Conservation (phyloP, 2,329 filamentous ascomycete species). For the Pseudogymnoascus sp. region DNA sequence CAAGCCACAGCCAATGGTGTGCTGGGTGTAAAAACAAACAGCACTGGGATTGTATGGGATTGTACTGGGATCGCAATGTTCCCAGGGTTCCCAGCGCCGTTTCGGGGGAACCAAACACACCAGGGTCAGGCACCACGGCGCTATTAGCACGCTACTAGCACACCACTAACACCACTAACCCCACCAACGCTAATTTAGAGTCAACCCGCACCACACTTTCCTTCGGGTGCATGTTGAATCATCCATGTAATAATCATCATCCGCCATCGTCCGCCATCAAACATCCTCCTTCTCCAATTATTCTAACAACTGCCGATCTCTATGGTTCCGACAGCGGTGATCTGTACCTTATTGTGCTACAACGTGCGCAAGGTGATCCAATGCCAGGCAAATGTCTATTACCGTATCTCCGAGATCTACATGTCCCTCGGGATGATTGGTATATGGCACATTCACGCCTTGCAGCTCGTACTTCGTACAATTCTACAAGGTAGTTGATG, state of each 20-base stretch:
- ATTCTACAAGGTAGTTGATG: neutral
- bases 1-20: neutral
- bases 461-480: neutral
- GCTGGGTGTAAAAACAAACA: neutral
- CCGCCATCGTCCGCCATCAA: neutral
- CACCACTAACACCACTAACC: neutral
- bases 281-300: neutral
- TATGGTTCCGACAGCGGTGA: neutral
- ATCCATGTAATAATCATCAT: neutral
- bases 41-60: neutral
- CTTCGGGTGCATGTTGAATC: neutral
- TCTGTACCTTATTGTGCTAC: neutral
- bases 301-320: neutral
- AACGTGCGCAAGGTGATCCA: neutral
- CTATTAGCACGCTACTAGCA: neutral
- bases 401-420: neutral
- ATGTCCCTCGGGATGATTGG: neutral
- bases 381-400: neutral
- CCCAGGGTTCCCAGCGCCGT: neutral
- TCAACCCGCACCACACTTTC: neutral
- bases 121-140: neutral
- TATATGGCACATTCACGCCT: neutral
- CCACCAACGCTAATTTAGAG: constrained; percentile 3
- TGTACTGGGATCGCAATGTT: neutral
- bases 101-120: neutral